Percentiles rank a stretch among this genome's conserved stretches.
phyloP scores from a whole-genome alignment of 2,329 filamentous ascomycete genomes.

The Exophiala phaeomuriformis region DNA sequence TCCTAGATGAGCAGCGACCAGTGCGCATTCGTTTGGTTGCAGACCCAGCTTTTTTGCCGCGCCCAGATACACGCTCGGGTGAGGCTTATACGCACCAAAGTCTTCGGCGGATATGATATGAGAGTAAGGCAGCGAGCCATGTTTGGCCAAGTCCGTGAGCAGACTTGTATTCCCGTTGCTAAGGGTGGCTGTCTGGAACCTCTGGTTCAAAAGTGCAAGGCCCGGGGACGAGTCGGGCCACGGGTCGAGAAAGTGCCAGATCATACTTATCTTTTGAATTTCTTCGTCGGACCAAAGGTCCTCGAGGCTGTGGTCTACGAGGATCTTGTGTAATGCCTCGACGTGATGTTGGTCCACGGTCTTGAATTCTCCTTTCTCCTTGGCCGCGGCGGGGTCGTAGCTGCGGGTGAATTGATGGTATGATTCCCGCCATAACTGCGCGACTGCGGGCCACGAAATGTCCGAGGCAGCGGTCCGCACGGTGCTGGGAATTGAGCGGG shows the following conservation, averaged over 20 bases:
- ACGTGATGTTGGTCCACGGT: conserved; percentile 67
- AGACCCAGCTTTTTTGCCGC: conserved; percentile 54
- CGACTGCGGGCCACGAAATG: conserved; percentile 57
- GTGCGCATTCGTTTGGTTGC: conserved; percentile 55
- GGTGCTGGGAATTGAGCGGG: conserved; percentile 39
- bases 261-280: conserved; percentile 55
- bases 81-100: conserved; percentile 69
- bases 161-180: conserved; percentile 67
- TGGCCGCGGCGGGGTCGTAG: conserved; percentile 31
- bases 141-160: conserved; percentile 56
- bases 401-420: conserved; percentile 56
- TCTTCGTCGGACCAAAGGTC: conserved; percentile 58
- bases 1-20: conserved; percentile 68
- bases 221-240: conserved; percentile 59
- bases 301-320: conserved; percentile 49
- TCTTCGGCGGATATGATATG: conserved; percentile 60
- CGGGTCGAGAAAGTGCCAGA: conserved; percentile 65
- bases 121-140: conserved; percentile 56
- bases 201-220: conserved; percentile 49
- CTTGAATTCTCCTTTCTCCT: conserved; percentile 46
- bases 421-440: conserved; percentile 61
- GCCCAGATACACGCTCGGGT: conserved; percentile 57
- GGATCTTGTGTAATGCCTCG: conserved; percentile 53
- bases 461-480: conserved; percentile 47
- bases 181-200: conserved; percentile 57